A percentile compares a stretch with the other conserved stretches of the same genome.
Evolutionary conservation across 2,329 filamentous ascomycete genomes (phyloP).

Genomic region (Alternaria gaisen): DNA sequence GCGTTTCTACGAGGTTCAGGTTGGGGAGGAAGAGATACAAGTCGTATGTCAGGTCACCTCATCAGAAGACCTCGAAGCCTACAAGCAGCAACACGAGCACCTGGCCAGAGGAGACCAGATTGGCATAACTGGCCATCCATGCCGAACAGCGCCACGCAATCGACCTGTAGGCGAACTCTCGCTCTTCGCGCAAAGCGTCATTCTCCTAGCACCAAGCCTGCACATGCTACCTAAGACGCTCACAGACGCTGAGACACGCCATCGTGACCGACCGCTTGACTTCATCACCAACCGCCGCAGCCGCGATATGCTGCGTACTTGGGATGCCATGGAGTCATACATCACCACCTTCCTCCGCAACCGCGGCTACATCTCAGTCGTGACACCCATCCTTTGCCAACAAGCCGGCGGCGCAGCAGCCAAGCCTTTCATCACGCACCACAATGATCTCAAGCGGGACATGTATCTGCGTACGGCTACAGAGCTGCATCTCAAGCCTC

Average conservation of each 20-base stretch:
- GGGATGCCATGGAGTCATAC: conserved; percentile 86
- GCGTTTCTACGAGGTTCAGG: neutral
- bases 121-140: conserved; percentile 84
- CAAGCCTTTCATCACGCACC: conserved; percentile 91
- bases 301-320: conserved; percentile 82
- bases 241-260: conserved; percentile 92
- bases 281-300: conserved; percentile 94
- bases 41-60: neutral
- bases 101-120: conserved; percentile 51
- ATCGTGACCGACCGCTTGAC: conserved; percentile 92
- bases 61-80: neutral
- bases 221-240: conserved; percentile 85
- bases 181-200: conserved; percentile 87
- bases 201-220: conserved; percentile 87
- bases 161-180: conserved; percentile 90
- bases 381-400: conserved; percentile 94
- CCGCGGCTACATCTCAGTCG: conserved; percentile 89
- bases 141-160: conserved; percentile 87
- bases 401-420: conserved; percentile 96
- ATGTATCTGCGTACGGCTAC: conserved; percentile 95
- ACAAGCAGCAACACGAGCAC: conserved; percentile 2
- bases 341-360: conserved; percentile 89
- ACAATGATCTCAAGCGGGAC: conserved; percentile 95
- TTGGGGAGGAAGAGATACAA: neutral
- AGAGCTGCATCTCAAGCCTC: conserved; percentile 96